Conservation (phyloP, 192 early-diverging fungal genomes). For the Coemansia sp. region DNA sequence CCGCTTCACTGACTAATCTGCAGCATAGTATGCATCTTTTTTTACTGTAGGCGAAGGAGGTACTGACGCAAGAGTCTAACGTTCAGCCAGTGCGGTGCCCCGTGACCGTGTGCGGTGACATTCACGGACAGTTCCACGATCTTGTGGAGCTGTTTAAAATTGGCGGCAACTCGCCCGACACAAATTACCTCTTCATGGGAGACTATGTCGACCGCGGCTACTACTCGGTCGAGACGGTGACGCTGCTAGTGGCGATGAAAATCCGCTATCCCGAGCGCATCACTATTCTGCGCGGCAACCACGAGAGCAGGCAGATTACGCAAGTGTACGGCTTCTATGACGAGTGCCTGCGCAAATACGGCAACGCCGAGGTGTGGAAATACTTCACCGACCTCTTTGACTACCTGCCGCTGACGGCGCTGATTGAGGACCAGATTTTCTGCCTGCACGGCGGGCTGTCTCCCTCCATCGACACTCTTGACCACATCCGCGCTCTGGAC, state of each 20-base stretch:
- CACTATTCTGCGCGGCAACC: conserved; percentile 96
- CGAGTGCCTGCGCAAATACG: conserved; percentile 98
- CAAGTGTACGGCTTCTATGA: conserved; percentile 99
- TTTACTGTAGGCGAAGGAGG: conserved; percentile 78
- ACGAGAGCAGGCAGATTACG: conserved; percentile 98
- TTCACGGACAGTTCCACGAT: conserved; percentile 99
- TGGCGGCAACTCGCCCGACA: conserved; percentile 93
- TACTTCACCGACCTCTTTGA: conserved; percentile 97
- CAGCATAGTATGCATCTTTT: not conserved
- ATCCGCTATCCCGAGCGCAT: conserved; percentile 87
- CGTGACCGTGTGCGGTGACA: conserved; percentile 98
- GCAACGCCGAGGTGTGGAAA: conserved; percentile 97
- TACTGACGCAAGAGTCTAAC: conserved; percentile 93
- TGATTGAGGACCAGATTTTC: conserved; percentile 97
- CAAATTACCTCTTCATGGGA: conserved; percentile 99
- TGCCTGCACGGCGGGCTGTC: conserved; percentile 98
- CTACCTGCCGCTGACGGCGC: conserved; percentile 89
- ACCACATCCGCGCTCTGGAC: conserved; percentile 93
- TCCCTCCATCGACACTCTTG: conserved; percentile 91
- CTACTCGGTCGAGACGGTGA: conserved; percentile 97
- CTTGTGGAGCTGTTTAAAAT: conserved; percentile 95
- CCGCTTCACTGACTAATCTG: not conserved
- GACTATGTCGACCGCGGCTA: conserved; percentile 99
- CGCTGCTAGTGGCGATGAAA: conserved; percentile 92
- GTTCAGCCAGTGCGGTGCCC: conserved; percentile 96